Base-by-base conservation (phyloP, 768 basidiomycete species). In the Boletus rubroflammeus region DNA sequence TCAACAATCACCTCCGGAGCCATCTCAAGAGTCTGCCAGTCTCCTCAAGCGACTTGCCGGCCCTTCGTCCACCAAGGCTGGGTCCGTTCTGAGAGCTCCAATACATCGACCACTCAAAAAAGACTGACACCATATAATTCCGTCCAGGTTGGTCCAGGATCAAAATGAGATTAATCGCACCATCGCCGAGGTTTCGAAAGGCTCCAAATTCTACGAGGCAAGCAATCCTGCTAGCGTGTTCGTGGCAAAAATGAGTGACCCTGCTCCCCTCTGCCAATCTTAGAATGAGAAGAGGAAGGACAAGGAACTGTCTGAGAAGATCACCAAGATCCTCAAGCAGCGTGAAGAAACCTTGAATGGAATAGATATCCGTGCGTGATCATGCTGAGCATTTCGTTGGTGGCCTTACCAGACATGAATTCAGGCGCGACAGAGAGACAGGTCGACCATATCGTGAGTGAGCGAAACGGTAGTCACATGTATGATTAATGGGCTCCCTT, bases 251-350 rank as follows among this genome's bases (percentile, higher is more conserved):
- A 32, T 11, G 40, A 49, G 53, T 49, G 50, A 51, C 46, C 45
- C 42, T 14, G 28, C n/a, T 34, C 19, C 46, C 28, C 32, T 48
- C 34, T 19, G 26, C 21, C 32, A 36, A 50, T 39, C 54, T 56
- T 62, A 91, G 83, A 93, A 95, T 60, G 93, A 97, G 75, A 93
- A 91, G 69, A 81, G 82, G 64, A 94, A 90, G 66, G 93, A 98
- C 69, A 85, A 85, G 60, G 89, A 91, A 47, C 72, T 97, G 43
- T 92, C 88, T 0, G 80, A 83, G 53, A 81, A 86, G 59, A 93
- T 98, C 51, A 72, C 78, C 45, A 82, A 76, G 63, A 82, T 93
- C 34, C 70, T 92, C 50, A 81, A 81, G 56, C 78, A 78, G 56
- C 78, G 82, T 23, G 84, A 90, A 58, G 82, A 85, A 41, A 73